phyloP scores from a whole-genome alignment of 257 asterid genomes.

The Nicotiana knightiana region DNA sequence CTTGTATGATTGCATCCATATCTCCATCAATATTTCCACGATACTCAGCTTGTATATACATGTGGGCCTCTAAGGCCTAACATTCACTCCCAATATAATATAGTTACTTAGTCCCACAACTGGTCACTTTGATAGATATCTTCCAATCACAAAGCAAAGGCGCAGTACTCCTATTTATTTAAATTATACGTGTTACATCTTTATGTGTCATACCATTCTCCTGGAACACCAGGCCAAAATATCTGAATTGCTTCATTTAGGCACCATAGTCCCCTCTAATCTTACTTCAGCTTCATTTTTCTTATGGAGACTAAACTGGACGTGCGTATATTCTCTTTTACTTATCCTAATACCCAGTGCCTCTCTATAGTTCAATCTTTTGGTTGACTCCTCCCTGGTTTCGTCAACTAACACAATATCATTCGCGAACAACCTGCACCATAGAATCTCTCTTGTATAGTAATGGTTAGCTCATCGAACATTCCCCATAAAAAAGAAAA shows the following conservation, averaged over 20 bases:
- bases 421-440: background rate
- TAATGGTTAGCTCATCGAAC: background rate
- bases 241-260: background rate
- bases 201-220: background rate
- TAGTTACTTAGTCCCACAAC: background rate
- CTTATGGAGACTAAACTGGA: background rate
- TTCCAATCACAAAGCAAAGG: background rate
- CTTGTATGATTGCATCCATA: background rate
- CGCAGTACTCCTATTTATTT: too few species aligned
- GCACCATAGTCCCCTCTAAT: background rate
- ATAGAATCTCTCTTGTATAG: background rate
- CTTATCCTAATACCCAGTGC: background rate
- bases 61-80: too few species aligned
- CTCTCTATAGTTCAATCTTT: background rate
- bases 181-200: too few species aligned
- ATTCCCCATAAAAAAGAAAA: background rate
- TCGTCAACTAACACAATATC: background rate
- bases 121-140: background rate
- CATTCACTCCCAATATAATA: background rate
- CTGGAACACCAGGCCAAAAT: background rate
- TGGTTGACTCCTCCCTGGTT: background rate
- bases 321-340: background rate
- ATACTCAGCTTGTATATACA: background rate
- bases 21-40: background rate
- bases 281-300: background rate